A percentile compares a stretch with the other conserved stretches of the same genome.
Evolutionary conservation across 371 early-diverging fungal species (phyloP).

Genomic region (Vairimorpha ceranae): DNA sequence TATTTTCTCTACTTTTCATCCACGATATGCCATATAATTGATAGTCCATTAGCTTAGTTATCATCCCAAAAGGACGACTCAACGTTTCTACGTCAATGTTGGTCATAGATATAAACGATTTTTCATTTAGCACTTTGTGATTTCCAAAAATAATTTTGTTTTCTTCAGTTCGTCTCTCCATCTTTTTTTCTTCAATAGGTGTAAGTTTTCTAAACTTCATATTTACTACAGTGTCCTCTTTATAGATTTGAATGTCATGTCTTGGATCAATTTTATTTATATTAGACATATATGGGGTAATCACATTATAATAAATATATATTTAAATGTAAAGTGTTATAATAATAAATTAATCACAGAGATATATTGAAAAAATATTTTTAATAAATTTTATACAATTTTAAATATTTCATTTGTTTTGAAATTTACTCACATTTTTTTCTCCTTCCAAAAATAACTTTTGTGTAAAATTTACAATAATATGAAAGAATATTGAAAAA

Average conservation of each 20-base stretch:
- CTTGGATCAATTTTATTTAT: neutral
- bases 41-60: neutral
- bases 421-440: too few species aligned
- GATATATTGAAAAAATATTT: too few species aligned
- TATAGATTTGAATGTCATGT: neutral
- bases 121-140: neutral
- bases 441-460: too few species aligned
- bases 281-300: neutral
- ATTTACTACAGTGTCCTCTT: neutral
- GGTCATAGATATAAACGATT: neutral
- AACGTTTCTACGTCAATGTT: neutral
- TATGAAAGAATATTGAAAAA: too few species aligned
- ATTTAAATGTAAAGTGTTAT: too few species aligned
- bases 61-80: neutral
- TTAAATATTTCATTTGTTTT: too few species aligned
- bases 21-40: constrained; percentile 3
- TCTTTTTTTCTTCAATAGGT: constrained; percentile 1
- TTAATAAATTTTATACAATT: too few species aligned
- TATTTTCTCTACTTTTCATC: constrained; percentile 10
- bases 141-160: neutral
- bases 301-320: too few species aligned
- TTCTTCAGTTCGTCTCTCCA: neutral
- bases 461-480: too few species aligned
- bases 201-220: neutral
- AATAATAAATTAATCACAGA: too few species aligned